Base-by-base conservation (phyloP, 768 basidiomycete genomes). In the Macrocybe gigantea region DNA sequence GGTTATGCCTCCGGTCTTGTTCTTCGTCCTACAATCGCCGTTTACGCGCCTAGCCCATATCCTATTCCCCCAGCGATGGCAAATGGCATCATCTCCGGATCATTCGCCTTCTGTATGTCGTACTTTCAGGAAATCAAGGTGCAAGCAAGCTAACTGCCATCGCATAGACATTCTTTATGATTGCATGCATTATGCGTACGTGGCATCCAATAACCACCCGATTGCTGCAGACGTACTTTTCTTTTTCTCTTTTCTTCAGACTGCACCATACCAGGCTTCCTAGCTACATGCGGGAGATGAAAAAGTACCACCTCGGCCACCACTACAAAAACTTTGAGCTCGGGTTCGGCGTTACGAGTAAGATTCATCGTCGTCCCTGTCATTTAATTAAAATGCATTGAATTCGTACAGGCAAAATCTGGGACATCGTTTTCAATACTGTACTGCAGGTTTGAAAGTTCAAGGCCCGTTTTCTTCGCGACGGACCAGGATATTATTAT, bases 301-400 rank as follows among this genome's bases (percentile, higher is more conserved):
- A 99, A 75, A 89, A 89, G 62, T 98, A 97, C 61, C 96, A 99
- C 59, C 79, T 99, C 53, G 93, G 92, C 6, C 94, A 97, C 61
- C 95, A 97, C 64, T 96, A 95, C 74, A 96, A 96, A 69, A 95
- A 96, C 72, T 95, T 92, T 63, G 93, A 96, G 61, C 85, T 98
- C 38, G 94, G 93, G 12, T 98, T 94, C 61, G 94, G 95, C 32
- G 94, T 98, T 8, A 97, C 94, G 6, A 93, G 89, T 88, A 58
- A 45, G 81, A 68, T 10, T 34, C 35, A 29, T 52, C 43, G 33
- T 2, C 15, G 35, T 13, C 15, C 38, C 6, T 36, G 38, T 47
- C 39, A 44, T 36, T 35, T 33, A 12, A 45, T 34, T 38, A 44
- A 5, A 32, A 5, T 15, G 5, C 13, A 41, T 3, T 46, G 33